Percentiles rank a stretch among this genome's conserved stretches.
Conservation (phyloP, 2,329 filamentous ascomycete genomes). For the Fusarium duplospermum region DNA sequence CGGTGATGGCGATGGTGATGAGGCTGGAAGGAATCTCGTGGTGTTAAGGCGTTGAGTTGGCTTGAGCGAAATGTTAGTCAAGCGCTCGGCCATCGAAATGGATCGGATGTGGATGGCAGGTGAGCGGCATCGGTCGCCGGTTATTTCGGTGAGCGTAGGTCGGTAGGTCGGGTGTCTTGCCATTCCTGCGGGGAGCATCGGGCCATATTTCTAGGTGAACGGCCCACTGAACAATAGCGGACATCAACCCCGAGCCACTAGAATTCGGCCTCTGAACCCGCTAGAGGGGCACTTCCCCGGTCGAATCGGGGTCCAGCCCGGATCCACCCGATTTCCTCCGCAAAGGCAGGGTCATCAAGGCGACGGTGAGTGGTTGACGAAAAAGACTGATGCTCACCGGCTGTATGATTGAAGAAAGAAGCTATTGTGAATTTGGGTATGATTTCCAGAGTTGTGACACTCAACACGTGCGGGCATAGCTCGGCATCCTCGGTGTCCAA, state of each 20-base stretch:
- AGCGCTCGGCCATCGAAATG: neutral
- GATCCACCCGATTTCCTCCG: constrained; percentile 34
- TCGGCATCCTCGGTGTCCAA: constrained; percentile 24
- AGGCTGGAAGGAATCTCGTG: neutral
- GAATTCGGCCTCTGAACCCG: constrained; percentile 23
- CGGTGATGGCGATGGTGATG: neutral
- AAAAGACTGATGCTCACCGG: neutral
- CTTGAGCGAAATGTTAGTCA: constrained; percentile 19
- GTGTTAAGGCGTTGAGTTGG: neutral
- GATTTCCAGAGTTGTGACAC: neutral
- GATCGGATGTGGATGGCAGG: constrained; percentile 9
- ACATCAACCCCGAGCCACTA: constrained; percentile 25
- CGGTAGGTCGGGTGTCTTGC: neutral
- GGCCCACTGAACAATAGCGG: constrained; percentile 32
- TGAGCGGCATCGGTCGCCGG: constrained; percentile 39
- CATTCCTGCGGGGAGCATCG: constrained; percentile 31
- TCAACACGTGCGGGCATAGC: constrained; percentile 8
- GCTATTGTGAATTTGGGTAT: neutral
- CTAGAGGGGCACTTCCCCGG: constrained; percentile 27
- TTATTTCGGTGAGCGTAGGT: constrained; percentile 20
- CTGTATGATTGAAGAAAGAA: neutral
- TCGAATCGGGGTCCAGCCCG: constrained; percentile 30
- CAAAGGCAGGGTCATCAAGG: constrained; percentile 16
- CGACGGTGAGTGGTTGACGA: constrained; percentile 17
- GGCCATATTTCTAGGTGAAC: constrained; percentile 36